These are phyloP conservation scores for Umbellularia californica DNA, from an alignment of 164 flowering plant genomes.

Conservation along the genomic window DNA sequence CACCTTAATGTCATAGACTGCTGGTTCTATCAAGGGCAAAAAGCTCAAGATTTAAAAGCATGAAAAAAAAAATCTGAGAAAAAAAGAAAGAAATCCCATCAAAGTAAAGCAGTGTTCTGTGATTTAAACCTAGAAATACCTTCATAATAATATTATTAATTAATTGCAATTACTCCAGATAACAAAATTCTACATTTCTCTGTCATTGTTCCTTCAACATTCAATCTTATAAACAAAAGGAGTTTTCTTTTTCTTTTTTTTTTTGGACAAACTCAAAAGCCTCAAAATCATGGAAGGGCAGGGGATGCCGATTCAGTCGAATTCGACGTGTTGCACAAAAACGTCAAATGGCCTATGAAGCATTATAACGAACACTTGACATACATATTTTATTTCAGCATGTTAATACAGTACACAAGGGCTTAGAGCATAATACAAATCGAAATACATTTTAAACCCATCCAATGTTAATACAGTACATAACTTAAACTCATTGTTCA, in stretches of 20 bases:
- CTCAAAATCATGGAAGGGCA: constrained; percentile 9
- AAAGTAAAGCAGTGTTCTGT: background rate
- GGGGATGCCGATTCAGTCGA: constrained; percentile 24
- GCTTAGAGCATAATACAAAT: too few relatives aligned
- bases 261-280: background rate
- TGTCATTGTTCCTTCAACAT: background rate
- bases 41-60: background rate
- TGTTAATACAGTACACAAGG: too few relatives aligned
- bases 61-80: constrained; percentile 3
- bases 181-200: constrained; percentile 41
- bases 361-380: too few relatives aligned
- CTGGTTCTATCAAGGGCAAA: background rate
- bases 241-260: constrained; percentile 11
- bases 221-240: constrained; percentile 40
- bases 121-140: constrained; percentile 17
- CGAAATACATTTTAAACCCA: too few relatives aligned
- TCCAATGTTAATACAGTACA: too few relatives aligned
- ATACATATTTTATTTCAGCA: too few relatives aligned
- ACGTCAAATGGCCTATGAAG: too few relatives aligned
- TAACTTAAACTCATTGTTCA: too few relatives aligned
- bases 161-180: constrained; percentile 29
- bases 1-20: background rate
- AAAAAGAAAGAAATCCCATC: background rate
- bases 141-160: constrained; percentile 27
- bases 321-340: too few relatives aligned